Base-by-base conservation (phyloP, 805 yeast genomes). In the Metschnikowia anglica region DNA sequence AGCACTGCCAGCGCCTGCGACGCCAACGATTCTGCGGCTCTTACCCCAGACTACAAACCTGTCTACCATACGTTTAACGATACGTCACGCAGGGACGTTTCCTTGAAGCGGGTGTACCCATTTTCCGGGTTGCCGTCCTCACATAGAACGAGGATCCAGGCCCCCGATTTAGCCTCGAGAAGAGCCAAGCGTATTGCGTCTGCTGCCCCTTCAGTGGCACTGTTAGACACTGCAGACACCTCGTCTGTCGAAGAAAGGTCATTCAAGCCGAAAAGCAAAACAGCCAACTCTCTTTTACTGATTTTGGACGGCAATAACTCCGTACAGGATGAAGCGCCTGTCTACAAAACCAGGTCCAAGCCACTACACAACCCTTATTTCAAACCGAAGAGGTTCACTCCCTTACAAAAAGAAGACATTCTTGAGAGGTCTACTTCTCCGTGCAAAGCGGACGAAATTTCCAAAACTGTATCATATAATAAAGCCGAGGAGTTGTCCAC, bases 221-320 rank as follows among this genome's bases (percentile, higher is more conserved):
- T 38, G 20, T 26, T 32, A 20, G 38, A 39, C 7, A 4, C 44
- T 6, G 23, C 43, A 4, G 35, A 47, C 3, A 30, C 24, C 17
- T 16, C 47, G 13, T 24, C 48, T 19, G 21, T 34, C 17, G 46
- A 30, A 17, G 4, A 46, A 17, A 13, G 39, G 2, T 18, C 41
- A 10, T 44, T 51, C 38, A 62, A 63, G 46, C 65, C 62, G 44
- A 41, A 72, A 40, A 74, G 78, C 47, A 68, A 65, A 26, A 71
- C 81, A 0, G 81, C 81, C 1, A 62, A 74, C 39, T 72, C 80
- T 1, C 59, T 77, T 36, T 55, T 76, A 32, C 73, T 79, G 3
- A 62, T 68, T 32, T 56, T 70, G 31, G 74, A 70, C 47, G 65
- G 61, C 7, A 47, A 53, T 16, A 20, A 8, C 18, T n/a, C 35